These are phyloP conservation scores for Lentinula boryana DNA, from an alignment of 768 basidiomycete genomes.

Conservation along the genomic window DNA sequence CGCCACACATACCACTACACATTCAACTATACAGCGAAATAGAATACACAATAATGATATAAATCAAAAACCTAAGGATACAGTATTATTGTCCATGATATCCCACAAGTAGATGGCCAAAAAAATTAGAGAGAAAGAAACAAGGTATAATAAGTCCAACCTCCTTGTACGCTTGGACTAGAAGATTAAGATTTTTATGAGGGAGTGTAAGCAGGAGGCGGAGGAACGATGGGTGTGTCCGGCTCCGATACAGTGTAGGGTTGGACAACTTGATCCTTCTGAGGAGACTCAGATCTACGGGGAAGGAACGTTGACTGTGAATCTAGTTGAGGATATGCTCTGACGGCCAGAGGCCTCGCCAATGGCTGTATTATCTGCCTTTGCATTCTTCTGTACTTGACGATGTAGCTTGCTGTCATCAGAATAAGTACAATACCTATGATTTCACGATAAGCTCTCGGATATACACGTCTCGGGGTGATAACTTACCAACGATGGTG, in stretches of 20 bases:
- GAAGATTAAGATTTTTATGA: background rate
- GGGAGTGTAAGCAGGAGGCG: background rate
- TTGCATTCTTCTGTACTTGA: background rate
- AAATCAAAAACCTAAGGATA: background rate
- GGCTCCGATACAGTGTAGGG: background rate
- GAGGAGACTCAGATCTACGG: background rate
- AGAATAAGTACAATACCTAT: background rate
- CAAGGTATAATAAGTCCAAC: background rate
- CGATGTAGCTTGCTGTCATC: background rate
- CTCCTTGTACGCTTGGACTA: too few species aligned
- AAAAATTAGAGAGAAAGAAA: background rate
- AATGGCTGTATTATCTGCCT: background rate
- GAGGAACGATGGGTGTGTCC: background rate
- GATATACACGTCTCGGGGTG: background rate
- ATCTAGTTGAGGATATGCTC: background rate
- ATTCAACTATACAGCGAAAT: too few species aligned
- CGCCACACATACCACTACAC: background rate
- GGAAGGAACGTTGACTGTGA: background rate
- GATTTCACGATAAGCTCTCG: background rate
- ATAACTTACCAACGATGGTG: background rate
- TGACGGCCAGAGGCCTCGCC: background rate
- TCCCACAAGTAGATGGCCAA: background rate
- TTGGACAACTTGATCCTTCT: background rate
- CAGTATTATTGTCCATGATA: background rate
- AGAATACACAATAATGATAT: background rate